Evolutionary conservation across 1,284 basidiomycete species (phyloP).

Genomic region (Papiliotrema fonsecae): DNA sequence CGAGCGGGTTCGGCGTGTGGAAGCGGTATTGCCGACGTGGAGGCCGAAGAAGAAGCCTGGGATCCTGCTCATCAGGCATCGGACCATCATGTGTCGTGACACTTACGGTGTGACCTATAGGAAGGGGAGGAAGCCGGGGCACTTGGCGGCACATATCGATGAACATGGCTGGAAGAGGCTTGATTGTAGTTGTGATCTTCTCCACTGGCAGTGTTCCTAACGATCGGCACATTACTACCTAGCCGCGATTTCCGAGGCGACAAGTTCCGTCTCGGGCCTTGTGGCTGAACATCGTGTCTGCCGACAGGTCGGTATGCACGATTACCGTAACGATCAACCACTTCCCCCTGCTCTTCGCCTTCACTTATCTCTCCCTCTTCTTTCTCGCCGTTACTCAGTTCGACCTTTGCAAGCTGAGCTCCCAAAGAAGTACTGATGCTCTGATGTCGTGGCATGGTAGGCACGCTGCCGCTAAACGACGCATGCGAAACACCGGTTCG

Average conservation of each 20-base stretch:
- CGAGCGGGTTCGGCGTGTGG: too few species aligned
- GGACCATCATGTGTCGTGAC: too few species aligned
- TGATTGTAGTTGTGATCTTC: too few species aligned
- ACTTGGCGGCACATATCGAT: too few species aligned
- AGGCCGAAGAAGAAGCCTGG: too few species aligned
- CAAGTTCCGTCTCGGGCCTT: neutral
- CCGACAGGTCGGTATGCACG: neutral
- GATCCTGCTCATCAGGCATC: too few species aligned
- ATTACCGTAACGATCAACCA: neutral
- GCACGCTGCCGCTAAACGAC: neutral
- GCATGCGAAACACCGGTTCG: neutral
- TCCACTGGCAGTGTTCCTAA: too few species aligned
- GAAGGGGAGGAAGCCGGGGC: too few species aligned
- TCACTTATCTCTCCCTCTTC: constrained; percentile 35
- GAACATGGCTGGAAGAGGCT: too few species aligned
- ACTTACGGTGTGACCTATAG: too few species aligned
- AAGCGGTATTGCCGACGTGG: too few species aligned
- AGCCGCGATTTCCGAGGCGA: neutral
- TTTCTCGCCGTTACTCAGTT: constrained; percentile 13
- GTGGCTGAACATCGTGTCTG: neutral
- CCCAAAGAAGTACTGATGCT: neutral
- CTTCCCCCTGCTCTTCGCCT: constrained; percentile 13
- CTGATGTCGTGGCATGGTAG: neutral
- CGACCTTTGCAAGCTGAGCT: neutral
- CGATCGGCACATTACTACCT: too few species aligned